Percentiles rank a stretch among this genome's conserved stretches.
phyloP scores from a whole-genome alignment of 2,329 filamentous ascomycete genomes.

The Purpureocillium lavendulum region DNA sequence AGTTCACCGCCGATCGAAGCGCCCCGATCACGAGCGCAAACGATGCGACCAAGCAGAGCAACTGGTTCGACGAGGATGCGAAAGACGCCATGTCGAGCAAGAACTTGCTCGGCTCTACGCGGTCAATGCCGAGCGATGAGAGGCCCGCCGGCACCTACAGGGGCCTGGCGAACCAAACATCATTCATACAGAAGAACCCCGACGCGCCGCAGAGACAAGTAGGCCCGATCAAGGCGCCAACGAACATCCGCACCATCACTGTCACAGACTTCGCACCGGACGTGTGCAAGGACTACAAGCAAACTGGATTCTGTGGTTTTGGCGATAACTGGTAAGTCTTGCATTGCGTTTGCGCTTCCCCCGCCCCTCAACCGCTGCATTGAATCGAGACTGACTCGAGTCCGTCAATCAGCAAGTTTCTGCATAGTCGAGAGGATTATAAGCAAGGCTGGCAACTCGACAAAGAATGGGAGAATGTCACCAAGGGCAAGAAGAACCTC shows the following conservation, averaged over 20 bases:
- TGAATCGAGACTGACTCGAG: slow-evolving; percentile 1
- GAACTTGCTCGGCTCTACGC: slow-evolving; percentile 51
- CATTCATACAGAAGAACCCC: slow-evolving; percentile 74
- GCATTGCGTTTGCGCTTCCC: slow-evolving; percentile 28
- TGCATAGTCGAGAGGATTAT: slow-evolving; percentile 70
- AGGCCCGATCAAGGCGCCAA: slow-evolving; percentile 79
- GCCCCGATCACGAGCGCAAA: slow-evolving; percentile 59
- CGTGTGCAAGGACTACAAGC: slow-evolving; percentile 90
- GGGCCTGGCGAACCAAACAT: slow-evolving; percentile 62
- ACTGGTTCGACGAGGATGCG: slow-evolving; percentile 79
- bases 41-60: slow-evolving; percentile 81
- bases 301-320: slow-evolving; percentile 47
- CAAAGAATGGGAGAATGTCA: slow-evolving; percentile 82
- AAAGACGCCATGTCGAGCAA: slow-evolving; percentile 37
- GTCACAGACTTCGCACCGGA: slow-evolving; percentile 87
- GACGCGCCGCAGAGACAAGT: slow-evolving; percentile 62
- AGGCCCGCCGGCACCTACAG: slow-evolving; percentile 63
- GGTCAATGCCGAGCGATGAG: slow-evolving; percentile 24
- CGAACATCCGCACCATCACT: slow-evolving; percentile 85
- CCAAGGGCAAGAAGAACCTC: slow-evolving; percentile 58
- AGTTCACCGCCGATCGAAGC: slow-evolving; percentile 53
- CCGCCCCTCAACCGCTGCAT: neutral
- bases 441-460: slow-evolving; percentile 95
- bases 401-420: slow-evolving; percentile 45
- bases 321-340: slow-evolving; percentile 32